A percentile compares a stretch with the other conserved stretches of the same genome.
phyloP scores from a whole-genome alignment of 306 rosid genomes.

The Malus sylvestris region DNA sequence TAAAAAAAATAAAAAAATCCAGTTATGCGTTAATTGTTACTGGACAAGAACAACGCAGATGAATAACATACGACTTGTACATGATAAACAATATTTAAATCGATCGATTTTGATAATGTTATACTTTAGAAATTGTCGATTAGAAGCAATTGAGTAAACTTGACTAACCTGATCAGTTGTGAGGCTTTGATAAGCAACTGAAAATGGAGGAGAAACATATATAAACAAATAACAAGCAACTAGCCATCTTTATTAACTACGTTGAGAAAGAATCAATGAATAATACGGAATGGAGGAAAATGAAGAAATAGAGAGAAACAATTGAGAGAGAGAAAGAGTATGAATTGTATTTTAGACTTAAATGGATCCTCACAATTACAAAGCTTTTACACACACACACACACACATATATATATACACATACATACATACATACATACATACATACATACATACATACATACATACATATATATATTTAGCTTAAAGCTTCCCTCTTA shows the following conservation, averaged over 20 bases:
- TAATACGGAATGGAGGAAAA: no score
- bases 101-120: not conserved
- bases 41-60: not conserved
- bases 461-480: no score
- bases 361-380: no score
- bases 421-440: no score
- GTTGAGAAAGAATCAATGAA: no score
- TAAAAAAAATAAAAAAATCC: not conserved
- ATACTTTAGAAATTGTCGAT: no score
- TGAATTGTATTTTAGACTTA: no score
- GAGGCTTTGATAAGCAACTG: not conserved
- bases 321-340: no score
- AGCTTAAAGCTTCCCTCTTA: no score
- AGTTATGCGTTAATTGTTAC: not conserved
- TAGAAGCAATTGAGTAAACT: not conserved
- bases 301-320: no score
- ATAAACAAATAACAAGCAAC: not conserved
- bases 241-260: not conserved
- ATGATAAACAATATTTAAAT: not conserved
- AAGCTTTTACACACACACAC: no score
- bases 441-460: no score
- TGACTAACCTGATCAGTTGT: not conserved
- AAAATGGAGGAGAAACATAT: not conserved
- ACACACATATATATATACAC: rapidly evolving
- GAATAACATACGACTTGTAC: not conserved